Evolutionary conservation across 23 red algal species (phyloP).

Genomic region (Gracilaria gracilis): DNA sequence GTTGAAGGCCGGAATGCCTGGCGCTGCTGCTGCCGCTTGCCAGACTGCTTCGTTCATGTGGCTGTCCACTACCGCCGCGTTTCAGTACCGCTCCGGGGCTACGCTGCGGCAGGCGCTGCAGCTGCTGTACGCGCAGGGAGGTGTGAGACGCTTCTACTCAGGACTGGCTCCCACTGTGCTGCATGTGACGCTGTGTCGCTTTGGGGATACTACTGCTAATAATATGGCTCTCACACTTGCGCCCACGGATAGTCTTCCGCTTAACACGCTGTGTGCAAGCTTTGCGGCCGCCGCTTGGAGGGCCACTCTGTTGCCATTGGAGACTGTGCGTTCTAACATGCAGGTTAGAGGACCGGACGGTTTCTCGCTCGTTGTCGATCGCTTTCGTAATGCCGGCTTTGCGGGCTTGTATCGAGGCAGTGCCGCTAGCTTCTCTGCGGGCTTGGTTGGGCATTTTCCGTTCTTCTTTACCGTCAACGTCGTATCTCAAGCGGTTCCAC

Average conservation of each 20-base stretch:
- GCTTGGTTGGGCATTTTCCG: conserved; percentile 55
- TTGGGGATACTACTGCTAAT: conserved; percentile 71
- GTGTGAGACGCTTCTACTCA: conserved; percentile 65
- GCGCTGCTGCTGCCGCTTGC: conserved; percentile 56
- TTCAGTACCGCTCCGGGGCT: conserved; percentile 65
- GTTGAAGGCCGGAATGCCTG: conserved; percentile 60
- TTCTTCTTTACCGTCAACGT: conserved; percentile 78
- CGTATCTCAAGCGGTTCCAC: conserved; percentile 42
- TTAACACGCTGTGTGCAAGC: conserved; percentile 53
- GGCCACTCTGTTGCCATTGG: conserved; percentile 54
- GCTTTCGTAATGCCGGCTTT: conserved; percentile 38
- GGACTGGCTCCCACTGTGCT: conserved; percentile 46
- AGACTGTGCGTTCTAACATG: conserved; percentile 60
- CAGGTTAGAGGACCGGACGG: conserved; percentile 57
- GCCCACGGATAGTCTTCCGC: conserved; percentile 35
- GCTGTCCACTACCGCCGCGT: conserved; percentile 65
- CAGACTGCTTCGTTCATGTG: conserved; percentile 65
- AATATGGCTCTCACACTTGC: conserved; percentile 28
- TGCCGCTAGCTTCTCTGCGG: conserved; percentile 56
- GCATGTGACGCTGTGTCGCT: conserved; percentile 64
- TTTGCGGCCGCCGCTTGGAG: conserved; percentile 52
- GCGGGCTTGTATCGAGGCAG: conserved; percentile 52
- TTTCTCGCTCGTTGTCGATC: conserved; percentile 16
- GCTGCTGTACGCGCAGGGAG: conserved; percentile 54
- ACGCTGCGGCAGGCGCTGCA: conserved; percentile 38